These are phyloP conservation scores for Dothiorella sarmentorum DNA, from an alignment of 2,329 filamentous ascomycete genomes.

Conservation along the genomic window DNA sequence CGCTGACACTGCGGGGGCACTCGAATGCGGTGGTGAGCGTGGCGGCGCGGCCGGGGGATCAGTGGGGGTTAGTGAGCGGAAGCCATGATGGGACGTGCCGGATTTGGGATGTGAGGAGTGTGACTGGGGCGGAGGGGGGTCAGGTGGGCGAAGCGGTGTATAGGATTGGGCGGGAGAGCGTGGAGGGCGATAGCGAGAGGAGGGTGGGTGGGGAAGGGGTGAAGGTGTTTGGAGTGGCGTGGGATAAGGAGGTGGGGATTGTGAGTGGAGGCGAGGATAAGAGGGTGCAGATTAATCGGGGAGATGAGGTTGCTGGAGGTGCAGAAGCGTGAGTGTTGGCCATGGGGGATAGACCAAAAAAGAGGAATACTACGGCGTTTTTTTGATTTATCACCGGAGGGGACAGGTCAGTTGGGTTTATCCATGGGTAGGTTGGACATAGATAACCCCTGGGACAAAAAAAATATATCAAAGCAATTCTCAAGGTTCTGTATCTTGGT, in stretches of 20 bases:
- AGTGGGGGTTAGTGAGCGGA: constrained; percentile 82
- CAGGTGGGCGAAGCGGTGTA: constrained; percentile 67
- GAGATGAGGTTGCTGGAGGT: background rate
- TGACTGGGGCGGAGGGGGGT: constrained; percentile 57
- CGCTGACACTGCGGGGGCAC: constrained; percentile 90
- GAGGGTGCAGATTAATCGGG: constrained; percentile 81
- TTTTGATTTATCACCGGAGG: too few species aligned
- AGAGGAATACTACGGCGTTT: too few species aligned
- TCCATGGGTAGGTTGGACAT: too few species aligned
- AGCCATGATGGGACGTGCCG: constrained; percentile 89
- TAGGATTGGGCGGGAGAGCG: constrained; percentile 73
- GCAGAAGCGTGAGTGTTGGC: background rate
- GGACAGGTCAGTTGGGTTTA: too few species aligned
- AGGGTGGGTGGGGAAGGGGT: constrained; percentile 72
- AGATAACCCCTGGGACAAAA: too few species aligned
- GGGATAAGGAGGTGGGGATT: constrained; percentile 84
- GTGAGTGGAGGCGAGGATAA: constrained; percentile 92
- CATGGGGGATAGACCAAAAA: too few species aligned
- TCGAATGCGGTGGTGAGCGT: constrained; percentile 67
- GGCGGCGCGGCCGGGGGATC: constrained; percentile 60
- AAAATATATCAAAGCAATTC: too few species aligned
- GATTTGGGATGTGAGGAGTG: constrained; percentile 86
- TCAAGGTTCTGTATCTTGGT: too few species aligned
- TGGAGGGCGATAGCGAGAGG: constrained; percentile 53
- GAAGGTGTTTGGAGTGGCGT: constrained; percentile 85